Evolutionary conservation across 148 eudicot species (phyloP).

Genomic region (Diospyros kaki): DNA sequence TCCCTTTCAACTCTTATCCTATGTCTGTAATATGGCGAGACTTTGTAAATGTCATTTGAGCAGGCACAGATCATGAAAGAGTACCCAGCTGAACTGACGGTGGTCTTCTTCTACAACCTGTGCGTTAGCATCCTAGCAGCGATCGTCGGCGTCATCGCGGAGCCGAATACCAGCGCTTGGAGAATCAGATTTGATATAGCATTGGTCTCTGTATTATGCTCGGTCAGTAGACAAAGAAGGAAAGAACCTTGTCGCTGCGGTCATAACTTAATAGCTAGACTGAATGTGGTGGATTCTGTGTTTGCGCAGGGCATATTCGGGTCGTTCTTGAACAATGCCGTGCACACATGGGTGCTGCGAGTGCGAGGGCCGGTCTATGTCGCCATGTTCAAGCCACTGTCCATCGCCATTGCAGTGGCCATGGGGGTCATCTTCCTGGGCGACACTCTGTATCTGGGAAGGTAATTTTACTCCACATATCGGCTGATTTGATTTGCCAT

Average conservation of each 20-base stretch:
- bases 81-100: constrained; percentile 57
- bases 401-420: constrained; percentile 66
- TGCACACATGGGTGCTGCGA: constrained; percentile 56
- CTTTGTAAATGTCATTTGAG: neutral
- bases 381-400: constrained; percentile 81
- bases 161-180: constrained; percentile 42
- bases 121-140: constrained; percentile 41
- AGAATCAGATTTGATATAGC: constrained; percentile 42
- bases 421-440: constrained; percentile 74
- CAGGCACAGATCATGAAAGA: constrained; percentile 59
- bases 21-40: too few relatives aligned
- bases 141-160: constrained; percentile 32
- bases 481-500: neutral
- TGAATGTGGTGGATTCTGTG: neutral
- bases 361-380: constrained; percentile 72
- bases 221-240: constrained; percentile 31
- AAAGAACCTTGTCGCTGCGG: neutral
- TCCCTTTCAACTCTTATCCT: neutral
- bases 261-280: neutral
- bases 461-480: constrained; percentile 29
- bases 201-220: constrained; percentile 46
- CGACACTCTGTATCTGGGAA: constrained; percentile 65
- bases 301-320: constrained; percentile 40
- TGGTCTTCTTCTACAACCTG: constrained; percentile 52
- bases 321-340: constrained; percentile 29